Evolutionary conservation across 148 eudicot genomes (phyloP).

Genomic region (Arctostaphylos glauca): DNA sequence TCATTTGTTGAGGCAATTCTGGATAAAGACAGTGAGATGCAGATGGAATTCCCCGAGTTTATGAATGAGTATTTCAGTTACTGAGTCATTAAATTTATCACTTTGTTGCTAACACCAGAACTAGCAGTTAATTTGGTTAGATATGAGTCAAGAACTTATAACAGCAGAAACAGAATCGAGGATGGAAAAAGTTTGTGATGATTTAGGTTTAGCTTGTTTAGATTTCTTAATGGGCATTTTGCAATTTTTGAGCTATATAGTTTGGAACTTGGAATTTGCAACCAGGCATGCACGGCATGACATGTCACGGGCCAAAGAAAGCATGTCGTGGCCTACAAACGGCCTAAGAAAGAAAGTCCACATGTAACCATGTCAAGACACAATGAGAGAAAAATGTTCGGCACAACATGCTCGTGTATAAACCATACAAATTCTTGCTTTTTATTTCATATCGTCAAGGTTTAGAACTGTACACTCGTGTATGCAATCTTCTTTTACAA

Average conservation of each 20-base stretch:
- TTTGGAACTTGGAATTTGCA: not conserved
- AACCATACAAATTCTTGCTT: not conserved
- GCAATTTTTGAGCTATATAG: not conserved
- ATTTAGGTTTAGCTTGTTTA: not conserved
- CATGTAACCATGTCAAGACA: too few species aligned
- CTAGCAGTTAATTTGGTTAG: not conserved
- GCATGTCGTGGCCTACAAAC: too few species aligned
- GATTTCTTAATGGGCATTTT: not conserved
- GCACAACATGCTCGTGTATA: too few species aligned
- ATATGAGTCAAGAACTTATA: not conserved
- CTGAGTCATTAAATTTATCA: not conserved
- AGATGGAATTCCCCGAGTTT: conserved; percentile 47
- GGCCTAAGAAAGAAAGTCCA: too few species aligned
- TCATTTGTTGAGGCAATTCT: conserved; percentile 70
- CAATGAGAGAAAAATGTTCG: too few species aligned
- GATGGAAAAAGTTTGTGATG: not conserved
- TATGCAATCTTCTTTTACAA: not conserved
- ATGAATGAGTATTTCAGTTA: conserved; percentile 52
- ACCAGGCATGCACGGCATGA: too few species aligned
- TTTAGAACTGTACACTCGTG: conserved; percentile 4
- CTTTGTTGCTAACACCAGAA: not conserved
- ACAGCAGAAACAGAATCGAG: not conserved
- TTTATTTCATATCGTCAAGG: not conserved
- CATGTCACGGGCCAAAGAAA: too few species aligned
- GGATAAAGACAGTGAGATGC: conserved; percentile 60